Conservation (phyloP, 495 filamentous ascomycete genomes). For the Lasiosphaeris hirsuta region DNA sequence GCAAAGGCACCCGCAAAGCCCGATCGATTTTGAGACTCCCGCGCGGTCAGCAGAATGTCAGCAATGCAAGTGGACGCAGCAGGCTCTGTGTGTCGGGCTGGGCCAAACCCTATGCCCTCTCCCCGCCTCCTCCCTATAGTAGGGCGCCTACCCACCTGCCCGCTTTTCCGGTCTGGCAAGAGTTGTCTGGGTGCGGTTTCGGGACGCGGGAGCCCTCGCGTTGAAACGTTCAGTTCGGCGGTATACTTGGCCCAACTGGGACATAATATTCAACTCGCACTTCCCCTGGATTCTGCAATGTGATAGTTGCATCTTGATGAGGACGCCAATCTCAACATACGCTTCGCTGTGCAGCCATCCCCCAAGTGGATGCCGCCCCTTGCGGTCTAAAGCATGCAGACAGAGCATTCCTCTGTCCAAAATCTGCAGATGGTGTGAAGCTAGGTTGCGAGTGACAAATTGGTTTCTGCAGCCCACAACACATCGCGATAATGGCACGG, state of each 20-base stretch:
- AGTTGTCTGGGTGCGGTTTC: no score
- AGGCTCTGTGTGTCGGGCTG: slow-evolving; percentile 6
- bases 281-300: not conserved
- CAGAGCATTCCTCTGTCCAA: no score
- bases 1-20: not conserved
- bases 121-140: not conserved
- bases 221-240: not conserved
- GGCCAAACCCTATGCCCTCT: not conserved
- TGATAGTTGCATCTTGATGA: no score
- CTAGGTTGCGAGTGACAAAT: no score
- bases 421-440: no score
- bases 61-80: not conserved
- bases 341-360: not conserved
- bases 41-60: not conserved
- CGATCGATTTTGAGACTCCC: not conserved
- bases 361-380: not conserved
- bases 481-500: no score
- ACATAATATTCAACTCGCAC: slow-evolving; percentile 3
- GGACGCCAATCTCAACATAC: no score
- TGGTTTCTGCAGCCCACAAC: no score
- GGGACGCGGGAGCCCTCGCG: not conserved
- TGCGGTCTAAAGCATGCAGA: no score
- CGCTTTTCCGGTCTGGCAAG: not conserved
- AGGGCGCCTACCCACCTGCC: not conserved
- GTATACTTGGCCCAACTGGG: not conserved